phyloP scores from a whole-genome alignment of 2,329 filamentous ascomycete species.

The Xylariaceae sp. region DNA sequence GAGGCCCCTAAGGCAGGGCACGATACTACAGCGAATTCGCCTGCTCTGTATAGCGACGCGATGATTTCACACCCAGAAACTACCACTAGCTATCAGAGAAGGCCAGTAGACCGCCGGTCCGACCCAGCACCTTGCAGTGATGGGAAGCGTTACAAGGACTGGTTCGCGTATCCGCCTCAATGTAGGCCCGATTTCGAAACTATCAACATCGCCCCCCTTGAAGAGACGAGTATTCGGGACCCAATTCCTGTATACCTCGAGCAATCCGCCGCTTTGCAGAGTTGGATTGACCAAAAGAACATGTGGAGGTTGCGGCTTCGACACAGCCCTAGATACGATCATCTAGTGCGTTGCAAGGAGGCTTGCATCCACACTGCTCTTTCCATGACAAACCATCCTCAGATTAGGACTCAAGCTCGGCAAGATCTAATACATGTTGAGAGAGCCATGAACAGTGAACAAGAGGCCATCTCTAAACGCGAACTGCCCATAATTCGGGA shows the following conservation, averaged over 20 bases:
- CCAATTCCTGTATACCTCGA: slow-evolving; percentile 9
- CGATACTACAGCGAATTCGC: no score
- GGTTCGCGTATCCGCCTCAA: slow-evolving; percentile 10
- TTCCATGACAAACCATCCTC: slow-evolving; percentile 1
- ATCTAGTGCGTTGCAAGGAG: slow-evolving; percentile 4
- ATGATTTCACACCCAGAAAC: neutral
- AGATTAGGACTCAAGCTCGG: slow-evolving; percentile 5
- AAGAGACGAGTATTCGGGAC: neutral
- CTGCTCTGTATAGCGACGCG: no score
- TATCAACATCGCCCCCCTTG: neutral
- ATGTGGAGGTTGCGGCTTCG: slow-evolving; percentile 7
- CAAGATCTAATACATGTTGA: slow-evolving; percentile 2
- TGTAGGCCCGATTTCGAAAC: slow-evolving; percentile 6
- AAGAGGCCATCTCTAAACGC: slow-evolving; percentile 1
- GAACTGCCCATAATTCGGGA: slow-evolving; percentile 11
- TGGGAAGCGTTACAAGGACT: slow-evolving; percentile 6
- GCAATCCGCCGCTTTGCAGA: slow-evolving; percentile 12
- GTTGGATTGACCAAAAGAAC: slow-evolving; percentile 12
- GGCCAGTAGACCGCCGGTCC: neutral
- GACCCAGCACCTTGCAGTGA: no score
- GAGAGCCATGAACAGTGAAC: neutral
- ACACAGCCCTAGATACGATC: slow-evolving; percentile 4
- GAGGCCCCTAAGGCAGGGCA: neutral
- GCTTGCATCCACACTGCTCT: neutral
- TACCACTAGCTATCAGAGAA: neutral